phyloP scores from a whole-genome alignment of 345 rosid genomes.

The Pugionium cornutum region DNA sequence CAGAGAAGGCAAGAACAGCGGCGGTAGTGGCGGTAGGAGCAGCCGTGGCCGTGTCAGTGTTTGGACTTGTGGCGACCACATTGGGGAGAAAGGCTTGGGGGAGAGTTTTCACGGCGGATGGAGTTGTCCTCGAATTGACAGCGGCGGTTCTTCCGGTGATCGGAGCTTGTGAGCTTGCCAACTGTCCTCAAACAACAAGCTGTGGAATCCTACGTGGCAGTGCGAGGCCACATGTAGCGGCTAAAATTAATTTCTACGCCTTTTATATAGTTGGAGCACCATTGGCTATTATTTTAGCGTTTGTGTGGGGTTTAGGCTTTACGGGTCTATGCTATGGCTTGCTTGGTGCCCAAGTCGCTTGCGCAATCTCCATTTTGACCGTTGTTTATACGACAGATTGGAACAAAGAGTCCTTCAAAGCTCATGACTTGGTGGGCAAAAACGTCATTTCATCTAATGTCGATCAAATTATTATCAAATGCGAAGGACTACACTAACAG shows the following conservation, averaged over 20 bases:
- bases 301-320: slow-evolving; percentile 65
- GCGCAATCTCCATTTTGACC: slow-evolving; percentile 61
- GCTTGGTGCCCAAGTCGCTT: slow-evolving; percentile 75
- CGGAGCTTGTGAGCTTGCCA: slow-evolving; percentile 87
- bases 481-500: slow-evolving; percentile 42
- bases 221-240: slow-evolving; percentile 77
- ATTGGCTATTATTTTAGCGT: slow-evolving; percentile 60
- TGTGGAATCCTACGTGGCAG: slow-evolving; percentile 86
- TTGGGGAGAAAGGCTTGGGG: slow-evolving; percentile 73
- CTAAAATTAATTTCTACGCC: slow-evolving; percentile 67
- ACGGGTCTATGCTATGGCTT: slow-evolving; percentile 90
- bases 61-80: slow-evolving; percentile 65
- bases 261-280: slow-evolving; percentile 89
- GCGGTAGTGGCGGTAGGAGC: slow-evolving; percentile 58
- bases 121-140: slow-evolving; percentile 54
- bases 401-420: slow-evolving; percentile 72
- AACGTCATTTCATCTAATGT: slow-evolving; percentile 34
- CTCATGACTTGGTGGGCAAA: slow-evolving; percentile 62
- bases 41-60: slow-evolving; percentile 49
- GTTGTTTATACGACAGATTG: slow-evolving; percentile 77
- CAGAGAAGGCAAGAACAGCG: slow-evolving; percentile 59
- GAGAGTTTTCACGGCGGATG: slow-evolving; percentile 58
- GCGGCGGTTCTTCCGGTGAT: slow-evolving; percentile 68
- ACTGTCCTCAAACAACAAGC: slow-evolving; percentile 90
- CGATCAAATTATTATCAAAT: slow-evolving; percentile 43